phyloP scores from a whole-genome alignment of 2,329 filamentous ascomycete species.

The Teratosphaeria pseudoeucalypti region DNA sequence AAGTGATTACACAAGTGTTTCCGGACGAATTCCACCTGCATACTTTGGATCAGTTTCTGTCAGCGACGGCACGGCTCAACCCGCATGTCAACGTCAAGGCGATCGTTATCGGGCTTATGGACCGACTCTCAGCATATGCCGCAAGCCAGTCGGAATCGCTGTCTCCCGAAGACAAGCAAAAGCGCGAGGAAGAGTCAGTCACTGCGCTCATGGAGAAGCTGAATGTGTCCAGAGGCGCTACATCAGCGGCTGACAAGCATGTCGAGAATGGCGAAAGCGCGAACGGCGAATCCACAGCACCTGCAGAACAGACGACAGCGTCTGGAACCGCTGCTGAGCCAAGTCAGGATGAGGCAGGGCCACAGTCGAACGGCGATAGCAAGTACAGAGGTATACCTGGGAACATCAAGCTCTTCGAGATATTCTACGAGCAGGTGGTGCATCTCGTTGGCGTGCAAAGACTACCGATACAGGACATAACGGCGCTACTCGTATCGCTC shows the following conservation, averaged over 20 bases:
- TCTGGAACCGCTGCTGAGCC: constrained; percentile 8
- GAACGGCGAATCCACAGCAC: constrained; percentile 27
- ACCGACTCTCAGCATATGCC: constrained; percentile 88
- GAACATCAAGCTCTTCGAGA: constrained; percentile 84
- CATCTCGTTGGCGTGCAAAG: constrained; percentile 85
- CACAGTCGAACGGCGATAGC: constrained; percentile 31
- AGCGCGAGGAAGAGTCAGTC: constrained; percentile 76
- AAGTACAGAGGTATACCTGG: constrained; percentile 52
- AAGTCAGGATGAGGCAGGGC: constrained; percentile 18
- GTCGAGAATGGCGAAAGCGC: constrained; percentile 15
- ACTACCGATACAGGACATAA: constrained; percentile 86
- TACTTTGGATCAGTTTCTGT: constrained; percentile 89
- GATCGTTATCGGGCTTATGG: constrained; percentile 97
- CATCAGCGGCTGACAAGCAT: constrained; percentile 19
- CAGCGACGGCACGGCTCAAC: constrained; percentile 83
- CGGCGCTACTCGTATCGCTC: constrained; percentile 85
- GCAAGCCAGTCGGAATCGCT: constrained; percentile 71
- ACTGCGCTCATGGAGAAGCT: constrained; percentile 67
- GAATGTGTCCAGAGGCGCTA: constrained; percentile 52
- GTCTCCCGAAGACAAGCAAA: constrained; percentile 58
- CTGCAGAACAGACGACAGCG: constrained; percentile 5
- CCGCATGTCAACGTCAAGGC: constrained; percentile 96
- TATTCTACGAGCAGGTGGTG: constrained; percentile 94
- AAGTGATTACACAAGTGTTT: constrained; percentile 98
- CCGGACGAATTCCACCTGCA: constrained; percentile 97